Evolutionary conservation across 2,329 filamentous ascomycete species (phyloP), one percentile per base, ranked within the genome.

Genomic region (Penicillium sp.): DNA sequence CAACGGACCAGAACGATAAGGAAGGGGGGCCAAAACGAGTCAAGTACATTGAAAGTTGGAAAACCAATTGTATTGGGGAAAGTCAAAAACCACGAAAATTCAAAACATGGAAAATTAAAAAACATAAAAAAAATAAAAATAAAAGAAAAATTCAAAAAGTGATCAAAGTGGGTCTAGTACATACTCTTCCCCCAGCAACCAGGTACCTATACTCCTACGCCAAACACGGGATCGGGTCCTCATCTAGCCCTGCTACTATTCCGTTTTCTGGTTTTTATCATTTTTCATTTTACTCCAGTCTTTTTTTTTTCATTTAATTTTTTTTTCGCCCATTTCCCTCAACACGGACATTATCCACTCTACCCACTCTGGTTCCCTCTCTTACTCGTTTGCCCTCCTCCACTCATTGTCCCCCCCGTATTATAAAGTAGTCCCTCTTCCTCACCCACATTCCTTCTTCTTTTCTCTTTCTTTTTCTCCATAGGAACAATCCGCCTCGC

Each of bases 401-500:
- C 62, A 39, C 43, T 54, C 52, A 29, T 49, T 42, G 21, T 45
- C 42, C 55, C 54, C 61, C 62, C 62, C 58, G 57, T 65, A 65
- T 72, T 73, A 72, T 73, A 72, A 73, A 72, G 69, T 66, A 67
- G 65, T 63, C 67, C 70, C 64, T 71, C 69, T 62, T 68, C 67
- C 70, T 61, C 62, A 56, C 59, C 60, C 66, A 54, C 62, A 60
- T 5, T 42, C 37, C 49, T 53, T 62, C 58, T 64, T 53, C 61
- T 51, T 57, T 64, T 62, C 59, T 57, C 58, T 59, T 60, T 57
- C 60, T 50, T 57, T 49, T 58, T 59, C 46, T 48, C 43, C 61
- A 72, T 72, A 74, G 72, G 72, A 75, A 67, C 67, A 63, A 68
- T 69, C 72, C 72, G 71, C 66, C 71, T 73, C 72, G 69, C 70